Evolutionary conservation across 768 basidiomycete species (phyloP).

Genomic region (Hortiboletus flavorubellus): DNA sequence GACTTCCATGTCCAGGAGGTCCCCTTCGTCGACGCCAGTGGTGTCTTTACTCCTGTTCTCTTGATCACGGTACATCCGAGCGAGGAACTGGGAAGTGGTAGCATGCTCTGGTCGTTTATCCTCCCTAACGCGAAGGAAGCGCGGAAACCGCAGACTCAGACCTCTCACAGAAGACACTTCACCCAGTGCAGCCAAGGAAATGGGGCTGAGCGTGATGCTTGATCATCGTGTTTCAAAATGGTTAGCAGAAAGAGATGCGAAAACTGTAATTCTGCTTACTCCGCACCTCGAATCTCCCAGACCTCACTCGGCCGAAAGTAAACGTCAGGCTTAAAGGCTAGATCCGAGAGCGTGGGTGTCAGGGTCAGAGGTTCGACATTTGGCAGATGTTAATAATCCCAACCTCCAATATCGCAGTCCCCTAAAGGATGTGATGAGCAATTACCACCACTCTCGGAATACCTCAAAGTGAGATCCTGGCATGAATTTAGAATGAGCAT

Average conservation of each 20-base stretch:
- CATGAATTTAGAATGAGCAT: conserved; percentile 17
- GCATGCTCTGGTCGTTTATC: conserved; percentile 76
- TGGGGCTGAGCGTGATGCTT: conserved; percentile 81
- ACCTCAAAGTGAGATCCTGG: conserved; percentile 63
- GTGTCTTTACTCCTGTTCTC: conserved; percentile 36
- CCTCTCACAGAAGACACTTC: conserved; percentile 58
- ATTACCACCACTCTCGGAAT: conserved; percentile 49
- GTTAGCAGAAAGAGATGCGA: conserved; percentile 7
- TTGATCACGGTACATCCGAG: conserved; percentile 65
- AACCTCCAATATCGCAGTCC: conserved; percentile 67
- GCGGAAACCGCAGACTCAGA: conserved; percentile 82
- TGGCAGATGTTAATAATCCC: conserved; percentile 12
- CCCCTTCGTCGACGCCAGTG: conserved; percentile 52
- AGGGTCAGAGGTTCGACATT: background rate
- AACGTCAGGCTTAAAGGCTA: conserved; percentile 61
- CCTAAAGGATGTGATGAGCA: conserved; percentile 53
- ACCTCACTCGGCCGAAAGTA: conserved; percentile 74
- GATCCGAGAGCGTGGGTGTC: background rate
- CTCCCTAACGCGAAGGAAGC: conserved; percentile 70
- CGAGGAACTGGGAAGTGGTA: conserved; percentile 67
- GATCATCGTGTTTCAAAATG: background rate
- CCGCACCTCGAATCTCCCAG: conserved; percentile 86
- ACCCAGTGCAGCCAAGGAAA: conserved; percentile 75
- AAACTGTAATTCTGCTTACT: conserved; percentile 38
- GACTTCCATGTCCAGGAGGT: conserved; percentile 54